phyloP scores from a whole-genome alignment of 331 rosid species.

The Quercus tomentella region DNA sequence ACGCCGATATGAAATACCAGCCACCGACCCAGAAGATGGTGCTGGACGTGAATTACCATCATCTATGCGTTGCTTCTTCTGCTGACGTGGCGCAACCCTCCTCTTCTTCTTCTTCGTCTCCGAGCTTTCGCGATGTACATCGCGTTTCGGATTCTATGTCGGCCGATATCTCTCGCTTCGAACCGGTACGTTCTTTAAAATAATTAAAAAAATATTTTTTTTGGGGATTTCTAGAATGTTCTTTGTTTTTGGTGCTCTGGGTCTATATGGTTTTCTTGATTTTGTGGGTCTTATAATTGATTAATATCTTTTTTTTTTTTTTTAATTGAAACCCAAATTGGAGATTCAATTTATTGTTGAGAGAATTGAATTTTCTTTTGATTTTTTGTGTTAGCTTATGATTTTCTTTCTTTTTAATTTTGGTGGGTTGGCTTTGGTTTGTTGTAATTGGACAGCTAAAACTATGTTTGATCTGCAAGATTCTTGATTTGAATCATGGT shows the following conservation, averaged over 20 bases:
- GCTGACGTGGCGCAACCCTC: constrained; percentile 43
- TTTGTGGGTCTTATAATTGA: background rate
- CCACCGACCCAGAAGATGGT: constrained; percentile 50
- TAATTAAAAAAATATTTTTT: background rate
- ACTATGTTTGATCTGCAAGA: background rate
- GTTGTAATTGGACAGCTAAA: background rate
- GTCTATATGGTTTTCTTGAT: background rate
- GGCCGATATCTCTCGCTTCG: constrained; percentile 20
- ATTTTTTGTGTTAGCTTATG: background rate
- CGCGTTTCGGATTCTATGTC: constrained; percentile 15
- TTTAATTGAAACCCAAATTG: background rate
- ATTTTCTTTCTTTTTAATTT: background rate
- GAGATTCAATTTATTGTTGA: background rate
- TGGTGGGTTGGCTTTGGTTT: background rate
- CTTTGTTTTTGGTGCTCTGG: background rate
- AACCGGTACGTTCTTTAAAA: constrained; percentile 10
- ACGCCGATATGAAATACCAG: constrained; percentile 61
- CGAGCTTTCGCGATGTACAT: constrained; percentile 47
- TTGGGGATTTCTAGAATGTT: background rate
- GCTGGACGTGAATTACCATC: constrained; percentile 63
- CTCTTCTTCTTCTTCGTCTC: constrained; percentile 20
- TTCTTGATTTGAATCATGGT: background rate
- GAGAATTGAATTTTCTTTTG: background rate
- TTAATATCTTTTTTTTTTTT: too few relatives aligned
- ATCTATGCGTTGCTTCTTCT: constrained; percentile 36